Base-by-base conservation (phyloP, 345 rosid species). In the Mangifera indica region DNA sequence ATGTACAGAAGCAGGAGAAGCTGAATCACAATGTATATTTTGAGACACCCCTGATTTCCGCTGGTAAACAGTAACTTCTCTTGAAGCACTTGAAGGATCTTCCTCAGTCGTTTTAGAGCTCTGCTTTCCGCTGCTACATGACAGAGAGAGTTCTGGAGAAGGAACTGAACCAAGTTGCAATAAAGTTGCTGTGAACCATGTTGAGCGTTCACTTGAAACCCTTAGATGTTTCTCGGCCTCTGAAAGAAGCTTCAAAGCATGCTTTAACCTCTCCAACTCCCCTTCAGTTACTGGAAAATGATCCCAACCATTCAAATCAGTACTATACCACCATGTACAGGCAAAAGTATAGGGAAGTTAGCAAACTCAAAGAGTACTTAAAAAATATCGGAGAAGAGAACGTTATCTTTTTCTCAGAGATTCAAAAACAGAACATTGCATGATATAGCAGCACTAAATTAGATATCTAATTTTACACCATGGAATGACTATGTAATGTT, bases 151-250 rank as follows among this genome's bases (percentile, higher is more conserved):
- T 52, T 92, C 96, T 48, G 88, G 88, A 57, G 98, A 92, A 76
- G 93, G 86, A 76, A 86, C 78, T 11, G 97, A 95, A 64, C 98
- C 96, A 63, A 95, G 96, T 89, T 92, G 99, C 67, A 95, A 79
- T 45, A 95, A 83, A 42, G 96, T 91, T 22, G 98, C 97, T 3
- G 98, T 92, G 85, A 95, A 92, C 99, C 99, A 95, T 22, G 97
- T 95, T 37, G 96, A 91, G 63, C 97, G 96, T 77, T 95, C 99
- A 74, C 81, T 95, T 60, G 98, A 88, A 74, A 87, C 86, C 68
- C 96, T 74, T 55, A 95, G 81, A 77, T 91, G 99, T 78, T 89
- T 95, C 91, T 92, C 97, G 15, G 99, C 92, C 72, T 92, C 98
- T 1, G 98, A 92, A 64, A 95, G 98, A 81, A 95, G 98, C 88